phyloP scores from a whole-genome alignment of 2,329 filamentous ascomycete species.

The Chaetothyriales sp. region DNA sequence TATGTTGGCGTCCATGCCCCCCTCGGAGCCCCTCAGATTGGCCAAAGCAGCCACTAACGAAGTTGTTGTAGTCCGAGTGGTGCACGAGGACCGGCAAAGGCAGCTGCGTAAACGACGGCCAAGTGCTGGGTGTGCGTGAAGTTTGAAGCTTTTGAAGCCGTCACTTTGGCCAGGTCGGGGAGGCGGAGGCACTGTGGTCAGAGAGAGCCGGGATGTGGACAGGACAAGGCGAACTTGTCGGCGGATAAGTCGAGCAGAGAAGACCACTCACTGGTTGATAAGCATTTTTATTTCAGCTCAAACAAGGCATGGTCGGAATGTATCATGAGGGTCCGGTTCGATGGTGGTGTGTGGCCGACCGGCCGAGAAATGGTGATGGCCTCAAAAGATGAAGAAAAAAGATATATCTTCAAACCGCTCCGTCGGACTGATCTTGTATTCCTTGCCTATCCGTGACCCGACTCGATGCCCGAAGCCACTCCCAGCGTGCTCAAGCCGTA shows the following conservation, averaged over 20 bases:
- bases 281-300: background rate
- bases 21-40: too few relatives aligned
- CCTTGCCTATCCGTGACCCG: background rate
- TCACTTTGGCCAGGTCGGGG: background rate
- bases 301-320: background rate
- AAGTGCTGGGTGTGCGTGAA: background rate
- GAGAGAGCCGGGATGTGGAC: background rate
- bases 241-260: background rate
- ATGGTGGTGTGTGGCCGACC: background rate
- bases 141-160: background rate
- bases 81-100: slow-evolving; percentile 50
- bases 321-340: background rate
- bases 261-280: background rate
- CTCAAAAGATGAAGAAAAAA: background rate
- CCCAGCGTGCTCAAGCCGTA: slow-evolving; percentile 28
- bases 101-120: slow-evolving; percentile 21
- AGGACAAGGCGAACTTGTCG: background rate
- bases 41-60: slow-evolving; percentile 1
- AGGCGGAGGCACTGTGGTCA: background rate
- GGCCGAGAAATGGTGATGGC: background rate
- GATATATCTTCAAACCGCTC: background rate
- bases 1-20: background rate
- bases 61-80: slow-evolving; percentile 54
- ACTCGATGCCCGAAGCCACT: slow-evolving; percentile 27
- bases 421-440: background rate